These are phyloP conservation scores for Geosmithia morbida DNA, from an alignment of 2,329 filamentous ascomycete species.

Conservation along the genomic window DNA sequence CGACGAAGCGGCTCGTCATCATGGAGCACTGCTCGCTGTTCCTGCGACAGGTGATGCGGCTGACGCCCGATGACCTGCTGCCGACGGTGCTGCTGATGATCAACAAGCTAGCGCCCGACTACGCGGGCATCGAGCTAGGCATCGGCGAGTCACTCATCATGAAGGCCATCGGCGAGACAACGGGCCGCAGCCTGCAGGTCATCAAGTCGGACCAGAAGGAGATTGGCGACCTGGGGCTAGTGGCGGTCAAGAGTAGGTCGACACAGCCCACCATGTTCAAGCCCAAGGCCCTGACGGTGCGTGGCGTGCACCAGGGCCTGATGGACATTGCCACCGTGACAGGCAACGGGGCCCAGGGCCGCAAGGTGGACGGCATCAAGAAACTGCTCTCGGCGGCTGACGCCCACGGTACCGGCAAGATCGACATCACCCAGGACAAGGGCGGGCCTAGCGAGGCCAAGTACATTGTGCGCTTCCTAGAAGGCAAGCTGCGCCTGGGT, in stretches of 20 bases:
- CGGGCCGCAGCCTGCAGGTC: constrained; percentile 71
- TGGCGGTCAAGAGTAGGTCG: constrained; percentile 87
- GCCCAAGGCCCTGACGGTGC: constrained; percentile 77
- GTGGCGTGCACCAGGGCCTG: constrained; percentile 73
- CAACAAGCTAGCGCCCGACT: constrained; percentile 94
- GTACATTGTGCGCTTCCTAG: constrained; percentile 80
- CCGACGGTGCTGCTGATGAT: constrained; percentile 91
- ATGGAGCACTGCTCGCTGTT: constrained; percentile 81
- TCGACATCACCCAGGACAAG: constrained; percentile 86
- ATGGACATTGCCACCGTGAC: constrained; percentile 78
- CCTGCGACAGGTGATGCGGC: constrained; percentile 79
- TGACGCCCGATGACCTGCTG: constrained; percentile 78
- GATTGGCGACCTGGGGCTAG: constrained; percentile 86
- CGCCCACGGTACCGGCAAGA: constrained; percentile 54
- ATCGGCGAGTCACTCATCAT: constrained; percentile 97
- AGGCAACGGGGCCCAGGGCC: constrained; percentile 75
- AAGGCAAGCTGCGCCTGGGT: constrained; percentile 85
- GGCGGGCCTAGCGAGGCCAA: constrained; percentile 92
- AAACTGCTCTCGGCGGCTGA: constrained; percentile 90
- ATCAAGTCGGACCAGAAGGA: constrained; percentile 96
- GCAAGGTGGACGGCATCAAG: constrained; percentile 91
- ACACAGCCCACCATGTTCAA: constrained; percentile 99
- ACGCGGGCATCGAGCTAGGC: constrained; percentile 91
- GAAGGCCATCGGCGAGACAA: constrained; percentile 94
- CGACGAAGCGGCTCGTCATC: constrained; percentile 80